Base-by-base conservation (phyloP, 2,329 filamentous ascomycete species). In the Sordariomycetes sp. region DNA sequence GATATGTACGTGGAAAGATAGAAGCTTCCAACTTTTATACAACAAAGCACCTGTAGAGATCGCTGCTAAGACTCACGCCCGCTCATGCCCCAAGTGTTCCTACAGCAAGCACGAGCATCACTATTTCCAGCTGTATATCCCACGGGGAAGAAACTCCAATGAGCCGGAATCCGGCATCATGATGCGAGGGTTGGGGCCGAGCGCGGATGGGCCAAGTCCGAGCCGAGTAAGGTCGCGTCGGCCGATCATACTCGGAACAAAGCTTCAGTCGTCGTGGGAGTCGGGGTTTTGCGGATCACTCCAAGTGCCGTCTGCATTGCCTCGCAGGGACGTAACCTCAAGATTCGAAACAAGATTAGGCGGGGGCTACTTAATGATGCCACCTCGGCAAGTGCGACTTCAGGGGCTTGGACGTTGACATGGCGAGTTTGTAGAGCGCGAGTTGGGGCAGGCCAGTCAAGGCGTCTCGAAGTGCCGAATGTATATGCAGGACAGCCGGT, bases 21-120 rank as follows among this genome's bases (percentile, higher is more conserved):
- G 55, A 56, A n/a, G n/a, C n/a, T 39, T 8, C 15, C 55, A 45
- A 17, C 28, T 56, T 28, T 56, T 56, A 56, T 56, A 56, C 39
- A 24, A 48, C 6, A 24, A 2, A 5, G 2, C 45, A 10, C 17
- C 45, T 22, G n/a, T 24, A 24, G n/a, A 7, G 45, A 50, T 50
- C 45, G n/a, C 12, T 7, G 45, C 8, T 3, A 3, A 8, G 45
- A 20, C 8, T 6, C 6, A 6, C 17, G n/a, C 39, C n/a, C 17
- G 39, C 39, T n/a, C n/a, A 13, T 39, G 12, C 15, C 36, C n/a
- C 36, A 42, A 42, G n/a, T 17, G n/a, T 5, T 3, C 13, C 15
- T 45, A n/a, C 39, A n/a, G 17, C 15, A n/a, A 15, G 12, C 45
- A 20, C 45, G 45, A 50, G 20, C 3, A 10, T 39, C 17, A 17